Base-by-base conservation (phyloP, 148 eudicot genomes). In the Selenicereus undatus region DNA sequence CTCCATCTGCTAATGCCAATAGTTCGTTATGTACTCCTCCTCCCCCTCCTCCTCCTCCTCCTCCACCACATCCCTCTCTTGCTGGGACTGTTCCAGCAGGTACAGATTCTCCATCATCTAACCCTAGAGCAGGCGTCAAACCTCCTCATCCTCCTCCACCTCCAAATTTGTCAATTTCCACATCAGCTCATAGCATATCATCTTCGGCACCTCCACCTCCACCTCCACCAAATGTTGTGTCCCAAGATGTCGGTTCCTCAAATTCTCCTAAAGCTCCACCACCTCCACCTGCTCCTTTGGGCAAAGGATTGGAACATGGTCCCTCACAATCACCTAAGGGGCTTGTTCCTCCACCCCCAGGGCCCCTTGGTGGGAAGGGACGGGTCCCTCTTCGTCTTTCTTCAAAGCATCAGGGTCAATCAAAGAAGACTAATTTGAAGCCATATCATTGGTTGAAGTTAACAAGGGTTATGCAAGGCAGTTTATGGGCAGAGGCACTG, bases 401-500 rank as follows among this genome's bases (percentile, higher is more conserved):
- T 71, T 12, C 52, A 48, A 91, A 84, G 82, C 80, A 70, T 79
- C 90, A 86, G 78, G 83, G 76, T 62, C 89, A 85, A 71, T 36
- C 89, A 1, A 93, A 84, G 83, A 93, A 84, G 89, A 81, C 91
- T 68, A 79, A 86, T 78, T 75, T 91, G 79, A 92, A 93, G 76
- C 94, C 98, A 13, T 95, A 89, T 80, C 98, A 95, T 80, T 95
- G 98, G 98, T 81, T 93, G 84, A 95, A 91, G 83, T 76, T 95
- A 82, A 90, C 91, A 56, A 90, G 97, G 85, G 97, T 88, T 22
- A 78, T 91, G 85, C 92, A 89, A 77, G 98, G 97, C 65, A 95
- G 97, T 91, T 73, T 95, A 78, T 95, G 98, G 98, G 97, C 97
- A 26, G 98, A 95, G 83, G 81, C 96, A 73, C 97, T 89, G 77